Conservation (phyloP, 371 early-diverging fungal species). For the Mortierella sp. region DNA sequence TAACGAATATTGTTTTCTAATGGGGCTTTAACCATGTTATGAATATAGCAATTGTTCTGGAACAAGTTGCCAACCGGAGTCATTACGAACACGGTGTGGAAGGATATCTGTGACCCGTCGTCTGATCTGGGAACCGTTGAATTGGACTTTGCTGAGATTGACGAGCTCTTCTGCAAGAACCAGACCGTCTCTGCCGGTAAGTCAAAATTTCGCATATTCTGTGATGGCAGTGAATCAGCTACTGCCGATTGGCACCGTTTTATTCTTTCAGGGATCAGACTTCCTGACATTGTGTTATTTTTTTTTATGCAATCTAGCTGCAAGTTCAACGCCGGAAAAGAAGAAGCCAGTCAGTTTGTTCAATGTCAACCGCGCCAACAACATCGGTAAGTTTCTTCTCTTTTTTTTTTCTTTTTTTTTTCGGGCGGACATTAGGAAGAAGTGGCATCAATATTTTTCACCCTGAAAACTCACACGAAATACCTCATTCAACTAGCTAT, state of each 20-base stretch:
- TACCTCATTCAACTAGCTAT: slow-evolving; percentile 61
- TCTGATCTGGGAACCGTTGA: slow-evolving; percentile 40
- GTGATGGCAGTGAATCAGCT: background rate
- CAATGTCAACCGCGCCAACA: slow-evolving; percentile 78
- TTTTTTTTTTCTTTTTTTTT: background rate
- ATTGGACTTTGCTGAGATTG: slow-evolving; percentile 54
- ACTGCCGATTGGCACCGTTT: too few relatives aligned
- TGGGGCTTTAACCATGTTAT: background rate
- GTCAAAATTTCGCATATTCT: background rate
- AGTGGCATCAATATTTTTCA: too few relatives aligned
- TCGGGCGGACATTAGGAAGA: too few relatives aligned
- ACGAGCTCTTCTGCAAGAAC: slow-evolving; percentile 56
- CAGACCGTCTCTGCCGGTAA: slow-evolving; percentile 29
- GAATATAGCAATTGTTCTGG: slow-evolving; percentile 70
- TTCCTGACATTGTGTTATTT: background rate
- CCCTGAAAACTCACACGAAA: background rate
- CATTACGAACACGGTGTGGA: slow-evolving; percentile 71
- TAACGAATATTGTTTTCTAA: too few relatives aligned
- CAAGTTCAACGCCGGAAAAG: slow-evolving; percentile 29
- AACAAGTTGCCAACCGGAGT: slow-evolving; percentile 69
- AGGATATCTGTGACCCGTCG: slow-evolving; percentile 62
- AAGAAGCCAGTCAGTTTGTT: slow-evolving; percentile 70
- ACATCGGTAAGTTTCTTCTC: slow-evolving; percentile 60
- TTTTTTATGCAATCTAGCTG: slow-evolving; percentile 3
- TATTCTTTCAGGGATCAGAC: background rate